Conservation (phyloP, 2,329 filamentous ascomycete genomes). For the Verticillium nonalfalfae region DNA sequence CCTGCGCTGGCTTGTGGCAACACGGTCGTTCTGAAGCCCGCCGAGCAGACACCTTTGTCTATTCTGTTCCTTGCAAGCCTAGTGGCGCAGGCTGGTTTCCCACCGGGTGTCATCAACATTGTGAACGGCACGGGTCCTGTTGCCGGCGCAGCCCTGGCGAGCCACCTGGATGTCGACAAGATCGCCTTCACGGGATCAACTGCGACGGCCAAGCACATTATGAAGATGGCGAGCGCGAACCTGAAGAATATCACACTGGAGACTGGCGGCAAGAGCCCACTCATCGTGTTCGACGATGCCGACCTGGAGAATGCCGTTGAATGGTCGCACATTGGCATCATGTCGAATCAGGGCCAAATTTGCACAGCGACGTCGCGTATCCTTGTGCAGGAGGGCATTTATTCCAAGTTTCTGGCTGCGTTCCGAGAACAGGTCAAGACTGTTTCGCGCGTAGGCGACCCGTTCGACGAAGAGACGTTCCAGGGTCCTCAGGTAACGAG, state of each 20-base stretch:
- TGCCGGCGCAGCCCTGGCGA: constrained; percentile 61
- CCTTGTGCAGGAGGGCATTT: constrained; percentile 54
- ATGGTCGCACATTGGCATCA: constrained; percentile 41
- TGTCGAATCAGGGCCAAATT: constrained; percentile 58
- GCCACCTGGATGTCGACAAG: constrained; percentile 66
- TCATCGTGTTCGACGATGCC: constrained; percentile 59
- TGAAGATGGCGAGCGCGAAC: constrained; percentile 65
- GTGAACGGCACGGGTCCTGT: constrained; percentile 65
- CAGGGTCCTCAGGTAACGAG: constrained; percentile 72
- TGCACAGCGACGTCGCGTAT: constrained; percentile 61
- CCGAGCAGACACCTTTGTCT: constrained; percentile 61
- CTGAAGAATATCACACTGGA: constrained; percentile 62
- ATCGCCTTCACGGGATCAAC: constrained; percentile 76
- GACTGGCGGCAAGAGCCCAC: constrained; percentile 60
- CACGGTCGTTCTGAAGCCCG: constrained; percentile 57
- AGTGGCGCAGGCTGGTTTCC: constrained; percentile 68
- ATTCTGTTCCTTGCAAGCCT: constrained; percentile 60
- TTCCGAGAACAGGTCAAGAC: constrained; percentile 55
- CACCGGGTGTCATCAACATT: constrained; percentile 71
- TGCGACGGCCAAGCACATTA: constrained; percentile 64
- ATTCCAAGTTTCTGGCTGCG: constrained; percentile 55
- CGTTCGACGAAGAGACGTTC: constrained; percentile 62
- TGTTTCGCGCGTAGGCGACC: constrained; percentile 62
- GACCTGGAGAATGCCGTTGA: constrained; percentile 64
- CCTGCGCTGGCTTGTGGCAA: constrained; percentile 62